A percentile compares a stretch with the other conserved stretches of the same genome.
Evolutionary conservation across 164 flowering plant species (phyloP).

Genomic region (Platanus orientalis): DNA sequence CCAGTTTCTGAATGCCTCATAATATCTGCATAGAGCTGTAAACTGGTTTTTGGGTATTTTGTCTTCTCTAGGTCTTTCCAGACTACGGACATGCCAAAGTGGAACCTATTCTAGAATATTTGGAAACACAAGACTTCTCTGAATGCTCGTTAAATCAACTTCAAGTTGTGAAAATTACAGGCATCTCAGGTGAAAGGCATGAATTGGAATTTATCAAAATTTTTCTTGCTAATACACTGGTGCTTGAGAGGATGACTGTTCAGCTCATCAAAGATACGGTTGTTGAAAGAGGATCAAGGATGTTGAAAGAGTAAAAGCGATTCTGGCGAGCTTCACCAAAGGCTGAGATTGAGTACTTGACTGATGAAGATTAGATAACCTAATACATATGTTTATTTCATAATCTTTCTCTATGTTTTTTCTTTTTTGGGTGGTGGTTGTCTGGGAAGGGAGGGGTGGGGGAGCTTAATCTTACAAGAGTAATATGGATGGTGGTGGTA

Average conservation of each 20-base stretch:
- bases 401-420: too few species aligned
- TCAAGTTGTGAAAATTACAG: slow-evolving; percentile 29
- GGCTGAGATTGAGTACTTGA: slow-evolving; percentile 38
- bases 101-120: slow-evolving; percentile 2
- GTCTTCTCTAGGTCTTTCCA: too few species aligned
- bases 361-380: too few species aligned
- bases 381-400: too few species aligned
- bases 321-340: slow-evolving; percentile 42
- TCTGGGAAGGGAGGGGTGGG: too few species aligned
- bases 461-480: too few species aligned
- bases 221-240: slow-evolving; percentile 44
- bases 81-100: too few species aligned
- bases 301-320: slow-evolving; percentile 42
- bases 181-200: slow-evolving; percentile 24
- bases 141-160: slow-evolving; percentile 28
- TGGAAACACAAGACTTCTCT: slow-evolving; percentile 22
- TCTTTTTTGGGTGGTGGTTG: too few species aligned
- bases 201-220: slow-evolving; percentile 46
- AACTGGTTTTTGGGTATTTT: too few species aligned
- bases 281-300: slow-evolving; percentile 24
- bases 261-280: slow-evolving; percentile 22
- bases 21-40: too few species aligned
- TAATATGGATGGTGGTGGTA: too few species aligned
- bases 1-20: too few species aligned
- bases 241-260: slow-evolving; percentile 46